Percentiles rank a stretch among this genome's conserved stretches.
Evolutionary conservation across 2,329 filamentous ascomycete genomes (phyloP).

Genomic region (Nemania abortiva): DNA sequence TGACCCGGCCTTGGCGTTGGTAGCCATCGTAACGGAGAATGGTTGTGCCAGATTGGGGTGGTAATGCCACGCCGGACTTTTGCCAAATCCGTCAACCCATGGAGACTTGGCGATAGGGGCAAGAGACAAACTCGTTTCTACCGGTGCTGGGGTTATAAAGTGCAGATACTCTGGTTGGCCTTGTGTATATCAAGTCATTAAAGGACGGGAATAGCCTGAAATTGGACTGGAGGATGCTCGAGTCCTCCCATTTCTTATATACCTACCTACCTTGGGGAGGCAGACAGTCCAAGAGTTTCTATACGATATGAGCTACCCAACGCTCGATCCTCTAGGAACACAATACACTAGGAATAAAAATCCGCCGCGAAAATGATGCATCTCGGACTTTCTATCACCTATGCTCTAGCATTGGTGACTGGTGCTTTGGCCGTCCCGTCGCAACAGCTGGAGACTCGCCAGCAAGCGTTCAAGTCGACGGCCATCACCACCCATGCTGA

Average conservation of each 20-base stretch:
- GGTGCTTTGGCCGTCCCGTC: slow-evolving; percentile 34
- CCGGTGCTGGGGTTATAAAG: slow-evolving; percentile 19
- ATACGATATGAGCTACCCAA: slow-evolving; percentile 25
- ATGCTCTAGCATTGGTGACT: slow-evolving; percentile 31
- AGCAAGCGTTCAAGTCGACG: slow-evolving; percentile 34
- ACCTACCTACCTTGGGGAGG: slow-evolving; percentile 26
- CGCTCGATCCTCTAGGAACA: slow-evolving; percentile 29
- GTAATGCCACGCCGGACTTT: slow-evolving; percentile 33
- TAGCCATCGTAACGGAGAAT: slow-evolving; percentile 24
- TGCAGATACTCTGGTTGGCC: slow-evolving; percentile 25
- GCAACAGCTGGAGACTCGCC: slow-evolving; percentile 33
- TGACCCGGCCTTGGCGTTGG: slow-evolving; percentile 30
- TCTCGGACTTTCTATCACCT: slow-evolving; percentile 34
- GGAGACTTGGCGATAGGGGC: slow-evolving; percentile 27
- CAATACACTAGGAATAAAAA: slow-evolving; percentile 31
- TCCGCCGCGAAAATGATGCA: slow-evolving; percentile 29
- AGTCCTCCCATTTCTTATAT: slow-evolving; percentile 32
- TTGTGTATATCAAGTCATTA: slow-evolving; percentile 27
- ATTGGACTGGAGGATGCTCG: slow-evolving; percentile 27
- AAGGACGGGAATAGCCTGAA: slow-evolving; percentile 36
- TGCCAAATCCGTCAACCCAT: slow-evolving; percentile 28
- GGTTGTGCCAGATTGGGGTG: slow-evolving; percentile 25
- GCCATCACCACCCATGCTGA: slow-evolving; percentile 31
- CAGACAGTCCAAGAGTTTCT: slow-evolving; percentile 17
- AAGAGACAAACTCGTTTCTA: slow-evolving; percentile 26